Conservation (phyloP, 805 yeast species). For the Ogataea pignaliae region DNA sequence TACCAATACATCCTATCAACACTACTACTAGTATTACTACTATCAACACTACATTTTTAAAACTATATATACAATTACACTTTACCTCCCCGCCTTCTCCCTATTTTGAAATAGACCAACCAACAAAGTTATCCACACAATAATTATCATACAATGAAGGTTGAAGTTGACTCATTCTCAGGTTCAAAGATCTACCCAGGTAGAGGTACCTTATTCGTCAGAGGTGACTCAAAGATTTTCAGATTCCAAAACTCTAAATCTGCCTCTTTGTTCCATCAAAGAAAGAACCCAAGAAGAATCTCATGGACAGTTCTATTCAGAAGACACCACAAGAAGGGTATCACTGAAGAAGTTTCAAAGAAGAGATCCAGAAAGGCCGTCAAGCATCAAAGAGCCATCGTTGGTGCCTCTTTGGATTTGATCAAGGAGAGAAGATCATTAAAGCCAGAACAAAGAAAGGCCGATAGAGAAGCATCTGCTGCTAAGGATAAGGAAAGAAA, state of each 20-base stretch:
- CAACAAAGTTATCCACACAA: neutral
- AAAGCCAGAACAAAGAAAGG: slow-evolving; percentile 98
- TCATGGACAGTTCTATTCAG: slow-evolving; percentile 99
- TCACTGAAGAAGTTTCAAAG: slow-evolving; percentile 96
- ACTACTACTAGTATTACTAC: too few relatives aligned
- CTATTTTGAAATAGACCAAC: too few relatives aligned
- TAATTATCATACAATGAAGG: slow-evolving; percentile 68
- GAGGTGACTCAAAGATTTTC: slow-evolving; percentile 99
- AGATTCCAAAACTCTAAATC: slow-evolving; percentile 98
- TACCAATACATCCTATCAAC: too few relatives aligned
- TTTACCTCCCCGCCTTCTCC: too few relatives aligned
- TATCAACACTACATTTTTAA: too few relatives aligned
- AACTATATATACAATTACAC: too few relatives aligned
- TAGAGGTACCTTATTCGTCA: slow-evolving; percentile 97
- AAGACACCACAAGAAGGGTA: slow-evolving; percentile 99
- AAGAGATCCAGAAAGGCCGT: slow-evolving; percentile 96
- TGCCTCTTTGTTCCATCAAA: slow-evolving; percentile 97
- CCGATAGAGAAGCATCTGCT: slow-evolving; percentile 89
- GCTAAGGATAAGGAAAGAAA: slow-evolving; percentile 80
- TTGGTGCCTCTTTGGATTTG: slow-evolving; percentile 98
- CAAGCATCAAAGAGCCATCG: slow-evolving; percentile 98
- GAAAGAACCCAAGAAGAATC: slow-evolving; percentile 99
- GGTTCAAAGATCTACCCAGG: slow-evolving; percentile 99
- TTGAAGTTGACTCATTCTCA: slow-evolving; percentile 99
- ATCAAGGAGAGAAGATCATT: slow-evolving; percentile 96